Conservation (phyloP, 2,329 filamentous ascomycete species). For the Penicillium nordicum region DNA sequence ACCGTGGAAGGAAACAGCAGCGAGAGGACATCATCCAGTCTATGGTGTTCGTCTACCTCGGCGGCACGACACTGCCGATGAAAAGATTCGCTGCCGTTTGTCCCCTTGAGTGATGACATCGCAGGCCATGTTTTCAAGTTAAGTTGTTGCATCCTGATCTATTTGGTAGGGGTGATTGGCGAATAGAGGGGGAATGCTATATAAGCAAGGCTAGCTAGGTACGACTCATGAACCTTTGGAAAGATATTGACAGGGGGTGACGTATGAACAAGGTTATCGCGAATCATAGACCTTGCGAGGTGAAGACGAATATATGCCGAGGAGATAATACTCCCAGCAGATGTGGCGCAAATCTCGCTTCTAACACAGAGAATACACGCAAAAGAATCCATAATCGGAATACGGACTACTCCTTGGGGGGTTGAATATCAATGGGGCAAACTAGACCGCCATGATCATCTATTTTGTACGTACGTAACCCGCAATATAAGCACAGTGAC, state of each 20-base stretch:
- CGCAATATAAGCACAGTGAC: constrained; percentile 2
- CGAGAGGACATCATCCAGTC: constrained; percentile 30
- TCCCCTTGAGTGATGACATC: constrained; percentile 5
- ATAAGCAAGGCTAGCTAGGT: neutral
- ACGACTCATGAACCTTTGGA: neutral
- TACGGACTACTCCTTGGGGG: neutral
- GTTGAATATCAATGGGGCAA: constrained; percentile 3
- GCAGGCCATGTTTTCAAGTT: constrained; percentile 10
- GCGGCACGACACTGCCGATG: neutral
- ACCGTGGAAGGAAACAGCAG: constrained; percentile 33
- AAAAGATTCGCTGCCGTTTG: constrained; percentile 1
- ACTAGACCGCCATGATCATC: constrained; percentile 13
- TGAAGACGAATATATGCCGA: neutral
- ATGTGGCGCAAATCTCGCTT: neutral
- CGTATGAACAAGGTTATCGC: neutral
- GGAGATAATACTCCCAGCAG: neutral
- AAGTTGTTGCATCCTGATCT: constrained; percentile 3
- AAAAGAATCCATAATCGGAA: neutral
- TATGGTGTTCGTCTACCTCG: constrained; percentile 20
- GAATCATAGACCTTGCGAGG: neutral
- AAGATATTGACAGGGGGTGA: neutral
- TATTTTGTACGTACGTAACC: neutral
- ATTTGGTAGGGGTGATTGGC: neutral
- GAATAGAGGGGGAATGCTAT: neutral
- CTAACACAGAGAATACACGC: constrained; percentile 7